Evolutionary conservation across 352 stramenopile genomes (phyloP), one percentile per base, ranked within the genome.

Genomic region (Pythium vanterpoolii): DNA sequence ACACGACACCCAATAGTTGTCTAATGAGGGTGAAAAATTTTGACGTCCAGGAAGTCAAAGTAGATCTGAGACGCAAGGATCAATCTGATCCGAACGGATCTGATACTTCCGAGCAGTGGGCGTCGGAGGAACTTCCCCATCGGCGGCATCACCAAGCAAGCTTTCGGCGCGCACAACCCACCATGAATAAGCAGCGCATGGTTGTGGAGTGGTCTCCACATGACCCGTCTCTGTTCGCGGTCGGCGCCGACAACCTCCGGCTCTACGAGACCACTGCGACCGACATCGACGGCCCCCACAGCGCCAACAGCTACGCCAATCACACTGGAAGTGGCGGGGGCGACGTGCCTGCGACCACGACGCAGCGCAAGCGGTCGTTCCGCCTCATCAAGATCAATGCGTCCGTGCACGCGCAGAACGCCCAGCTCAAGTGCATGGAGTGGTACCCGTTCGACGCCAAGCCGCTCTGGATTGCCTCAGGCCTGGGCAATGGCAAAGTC

Each of bases 161-260:
- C 4, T 1, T 5, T 5, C 31, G 6, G 31, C 38, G 7, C 11
- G 40, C 7, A 18, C n/a, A 1, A 8, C 19, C 23, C 50, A 56
- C 34, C 18, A 90, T 90, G 80, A 90, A 73, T 68, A 88, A 90
- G 76, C 77, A 71, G 64, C 64, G 64, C 39, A 90, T 82, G 64
- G 64, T 93, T 36, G 83, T 95, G 39, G 77, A 91, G 69, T 95
- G 86, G 86, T 93, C 79, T 31, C 86, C 86, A 14, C 79, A 95
- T 43, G 82, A 95, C 61, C 68, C 81, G 52, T 86, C 82, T 45
- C 68, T 95, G 10, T 95, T 93, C 65, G 86, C 86, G 3, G 86
- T 92, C 23, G 86, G 86, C 39, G 69, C 82, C 7, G 86, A 95
- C 66, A 91, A 86, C 56, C 61, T 95, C 61, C 85, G 82, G 30